These are phyloP conservation scores for Lachancea mirantina DNA, from an alignment of 805 yeast genomes.

Conservation along the genomic window DNA sequence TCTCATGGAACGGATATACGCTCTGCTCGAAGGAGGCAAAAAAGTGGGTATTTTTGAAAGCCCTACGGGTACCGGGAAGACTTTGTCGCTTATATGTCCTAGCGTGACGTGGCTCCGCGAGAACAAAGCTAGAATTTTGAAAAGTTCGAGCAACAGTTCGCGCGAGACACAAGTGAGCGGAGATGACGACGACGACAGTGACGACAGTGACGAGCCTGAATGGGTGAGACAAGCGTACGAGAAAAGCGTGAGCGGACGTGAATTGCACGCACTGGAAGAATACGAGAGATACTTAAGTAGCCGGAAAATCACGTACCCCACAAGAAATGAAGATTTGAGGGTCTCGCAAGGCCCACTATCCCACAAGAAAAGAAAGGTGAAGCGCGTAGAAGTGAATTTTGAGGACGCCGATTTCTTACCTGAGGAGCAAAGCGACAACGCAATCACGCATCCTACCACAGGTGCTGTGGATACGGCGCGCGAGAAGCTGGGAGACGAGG, in stretches of 20 bases:
- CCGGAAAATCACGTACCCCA: conserved; percentile 14
- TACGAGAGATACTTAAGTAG: conserved; percentile 34
- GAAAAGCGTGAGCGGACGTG: conserved; percentile 22
- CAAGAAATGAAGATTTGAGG: too few relatives aligned
- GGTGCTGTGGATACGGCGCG: not conserved
- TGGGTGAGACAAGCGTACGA: conserved; percentile 50
- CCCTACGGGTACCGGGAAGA: conserved; percentile 95
- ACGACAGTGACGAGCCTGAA: conserved; percentile 52
- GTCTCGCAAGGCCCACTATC: too few relatives aligned
- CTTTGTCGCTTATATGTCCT: conserved; percentile 78
- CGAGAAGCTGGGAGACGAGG: conserved; percentile 39
- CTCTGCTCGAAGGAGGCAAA: conserved; percentile 40
- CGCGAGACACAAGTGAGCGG: conserved; percentile 9
- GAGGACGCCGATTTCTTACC: conserved; percentile 17
- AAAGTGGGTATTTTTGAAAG: conserved; percentile 82
- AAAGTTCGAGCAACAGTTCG: conserved; percentile 12
- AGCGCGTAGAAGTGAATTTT: conserved; percentile 23
- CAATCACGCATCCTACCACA: not conserved
- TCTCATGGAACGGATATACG: conserved; percentile 71
- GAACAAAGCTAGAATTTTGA: conserved; percentile 29
- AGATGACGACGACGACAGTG: conserved; percentile 32
- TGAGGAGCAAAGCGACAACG: conserved; percentile 1
- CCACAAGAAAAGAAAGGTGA: too few relatives aligned
- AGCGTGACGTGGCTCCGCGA: conserved; percentile 75
- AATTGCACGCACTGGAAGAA: conserved; percentile 19